Evolutionary conservation across 805 yeast species (phyloP).

Genomic region (Metschnikowia corniflorae): DNA sequence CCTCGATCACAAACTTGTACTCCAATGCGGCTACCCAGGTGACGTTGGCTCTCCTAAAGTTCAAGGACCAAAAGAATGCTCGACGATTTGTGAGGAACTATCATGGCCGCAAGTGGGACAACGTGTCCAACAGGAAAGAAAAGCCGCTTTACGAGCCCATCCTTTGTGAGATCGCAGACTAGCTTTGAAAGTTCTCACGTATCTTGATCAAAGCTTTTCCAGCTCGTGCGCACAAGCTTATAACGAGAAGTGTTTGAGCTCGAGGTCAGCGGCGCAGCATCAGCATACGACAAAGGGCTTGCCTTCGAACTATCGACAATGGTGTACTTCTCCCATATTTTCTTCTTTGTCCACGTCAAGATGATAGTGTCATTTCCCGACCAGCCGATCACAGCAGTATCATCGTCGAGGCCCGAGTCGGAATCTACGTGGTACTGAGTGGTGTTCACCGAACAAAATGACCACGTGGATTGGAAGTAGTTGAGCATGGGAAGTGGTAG

Average conservation of each 20-base stretch:
- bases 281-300: background rate
- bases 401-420: slow-evolving; percentile 22
- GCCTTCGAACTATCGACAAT: slow-evolving; percentile 44
- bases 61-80: slow-evolving; percentile 46
- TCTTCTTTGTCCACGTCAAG: slow-evolving; percentile 68
- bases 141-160: slow-evolving; percentile 34
- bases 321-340: slow-evolving; percentile 84
- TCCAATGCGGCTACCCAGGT: slow-evolving; percentile 27
- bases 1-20: slow-evolving; percentile 22
- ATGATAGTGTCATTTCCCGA: slow-evolving; percentile 68
- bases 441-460: slow-evolving; percentile 71
- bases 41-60: slow-evolving; percentile 36
- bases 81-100: slow-evolving; percentile 47
- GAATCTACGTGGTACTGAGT: slow-evolving; percentile 32
- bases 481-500: slow-evolving; percentile 54
- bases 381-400: slow-evolving; percentile 59
- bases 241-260: too few relatives aligned
- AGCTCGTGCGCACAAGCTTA: slow-evolving; percentile 8
- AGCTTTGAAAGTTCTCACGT: slow-evolving; percentile 1
- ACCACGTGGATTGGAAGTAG: slow-evolving; percentile 85
- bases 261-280: background rate
- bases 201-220: slow-evolving; percentile 6
- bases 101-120: slow-evolving; percentile 48
- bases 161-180: slow-evolving; percentile 34
- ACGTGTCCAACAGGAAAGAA: slow-evolving; percentile 23